These are phyloP conservation scores for Plasmodium reichenowi DNA, from an alignment of 169 alveolate species.

Conservation along the genomic window DNA sequence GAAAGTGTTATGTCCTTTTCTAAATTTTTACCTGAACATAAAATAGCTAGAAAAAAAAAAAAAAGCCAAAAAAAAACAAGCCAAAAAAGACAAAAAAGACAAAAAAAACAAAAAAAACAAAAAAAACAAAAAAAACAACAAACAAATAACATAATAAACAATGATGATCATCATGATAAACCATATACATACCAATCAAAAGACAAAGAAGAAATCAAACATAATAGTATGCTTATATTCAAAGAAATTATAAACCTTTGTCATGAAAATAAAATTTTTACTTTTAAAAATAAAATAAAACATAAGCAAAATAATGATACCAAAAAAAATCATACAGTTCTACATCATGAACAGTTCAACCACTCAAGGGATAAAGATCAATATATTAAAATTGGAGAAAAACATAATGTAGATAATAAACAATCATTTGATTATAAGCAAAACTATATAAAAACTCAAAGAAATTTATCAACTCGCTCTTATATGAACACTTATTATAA, in stretches of 20 bases:
- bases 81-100: no score
- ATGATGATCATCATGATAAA: no score
- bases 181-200: no score
- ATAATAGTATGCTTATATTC: constrained; percentile 31
- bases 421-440: no score
- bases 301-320: background rate
- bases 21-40: constrained; percentile 32
- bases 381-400: no score
- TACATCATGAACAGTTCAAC: no score
- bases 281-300: constrained; percentile 13
- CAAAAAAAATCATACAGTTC: background rate
- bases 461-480: background rate
- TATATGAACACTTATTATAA: background rate
- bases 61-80: background rate
- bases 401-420: no score
- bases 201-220: background rate
- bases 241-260: constrained; percentile 31
- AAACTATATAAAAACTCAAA: background rate
- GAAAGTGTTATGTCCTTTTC: constrained; percentile 31
- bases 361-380: no score
- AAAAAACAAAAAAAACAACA: no score
- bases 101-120: no score
- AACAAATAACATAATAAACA: background rate
- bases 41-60: constrained; percentile 19
- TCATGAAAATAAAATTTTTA: constrained; percentile 35